Conservation (phyloP, 139 green algal species). For the Penium margaritaceum region DNA sequence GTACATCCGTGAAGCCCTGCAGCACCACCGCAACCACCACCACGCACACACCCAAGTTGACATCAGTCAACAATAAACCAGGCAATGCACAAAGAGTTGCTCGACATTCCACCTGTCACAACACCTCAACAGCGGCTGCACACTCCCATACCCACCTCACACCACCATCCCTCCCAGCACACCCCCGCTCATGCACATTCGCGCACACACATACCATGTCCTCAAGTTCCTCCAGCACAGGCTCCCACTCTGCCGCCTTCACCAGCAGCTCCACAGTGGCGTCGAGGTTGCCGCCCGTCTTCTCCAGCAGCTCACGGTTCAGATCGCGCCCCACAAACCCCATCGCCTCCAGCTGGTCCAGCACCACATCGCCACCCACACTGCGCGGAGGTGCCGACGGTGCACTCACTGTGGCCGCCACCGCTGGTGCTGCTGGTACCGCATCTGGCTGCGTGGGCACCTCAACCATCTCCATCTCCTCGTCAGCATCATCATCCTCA, state of each 20-base stretch:
- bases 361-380: not conserved
- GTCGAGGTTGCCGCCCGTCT: conserved; percentile 8
- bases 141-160: not conserved
- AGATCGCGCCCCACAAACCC: conserved; percentile 24
- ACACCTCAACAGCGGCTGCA: not conserved
- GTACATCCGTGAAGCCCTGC: conserved; percentile 39
- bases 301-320: conserved; percentile 37
- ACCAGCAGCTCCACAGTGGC: conserved; percentile 31
- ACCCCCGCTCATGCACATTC: not conserved
- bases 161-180: not conserved
- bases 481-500: not conserved
- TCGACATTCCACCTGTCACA: not conserved
- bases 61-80: conserved; percentile 14
- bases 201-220: conserved; percentile 37
- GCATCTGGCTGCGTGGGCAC: not conserved
- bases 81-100: not conserved
- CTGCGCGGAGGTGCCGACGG: not conserved
- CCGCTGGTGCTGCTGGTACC: not conserved
- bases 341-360: conserved; percentile 38
- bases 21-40: not conserved
- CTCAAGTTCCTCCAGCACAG: conserved; percentile 38
- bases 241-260: conserved; percentile 22
- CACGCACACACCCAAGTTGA: not conserved
- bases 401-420: not conserved
- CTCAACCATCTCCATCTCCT: not conserved